phyloP scores from a whole-genome alignment of 1,284 basidiomycete species.

The Moesziomyces sp. region DNA sequence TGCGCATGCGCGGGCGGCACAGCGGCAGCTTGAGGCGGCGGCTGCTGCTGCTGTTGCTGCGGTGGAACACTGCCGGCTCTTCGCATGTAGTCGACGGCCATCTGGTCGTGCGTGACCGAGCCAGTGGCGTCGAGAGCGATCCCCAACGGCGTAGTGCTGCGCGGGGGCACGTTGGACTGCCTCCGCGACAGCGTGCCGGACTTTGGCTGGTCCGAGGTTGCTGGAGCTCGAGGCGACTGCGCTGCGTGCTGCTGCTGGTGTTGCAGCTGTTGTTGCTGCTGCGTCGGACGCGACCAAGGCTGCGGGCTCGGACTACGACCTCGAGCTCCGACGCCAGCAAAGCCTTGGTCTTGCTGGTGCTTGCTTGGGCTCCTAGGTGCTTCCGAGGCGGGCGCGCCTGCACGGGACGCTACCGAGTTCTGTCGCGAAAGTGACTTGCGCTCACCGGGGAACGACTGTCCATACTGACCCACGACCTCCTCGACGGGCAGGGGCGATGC shows the following conservation, averaged over 20 bases:
- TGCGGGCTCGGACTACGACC: constrained; percentile 63
- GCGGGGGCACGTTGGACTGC: constrained; percentile 48
- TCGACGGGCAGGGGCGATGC: constrained; percentile 74
- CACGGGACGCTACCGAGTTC: constrained; percentile 55
- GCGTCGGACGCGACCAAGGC: constrained; percentile 43
- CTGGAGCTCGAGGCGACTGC: constrained; percentile 21
- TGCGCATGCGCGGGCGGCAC: constrained; percentile 15
- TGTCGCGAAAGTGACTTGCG: constrained; percentile 68
- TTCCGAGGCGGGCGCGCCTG: constrained; percentile 16
- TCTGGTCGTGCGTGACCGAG: constrained; percentile 80
- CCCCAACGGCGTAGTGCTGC: constrained; percentile 72
- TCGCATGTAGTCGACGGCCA: constrained; percentile 74
- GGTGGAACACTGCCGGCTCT: constrained; percentile 74
- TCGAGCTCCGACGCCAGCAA: constrained; percentile 61
- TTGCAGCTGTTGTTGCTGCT: constrained; percentile 35
- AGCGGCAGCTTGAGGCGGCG: constrained; percentile 12
- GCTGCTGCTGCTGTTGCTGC: constrained; percentile 68
- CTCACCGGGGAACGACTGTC: constrained; percentile 88
- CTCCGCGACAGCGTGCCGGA: constrained; percentile 39
- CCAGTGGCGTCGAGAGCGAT: constrained; percentile 82
- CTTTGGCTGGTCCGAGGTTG: constrained; percentile 26
- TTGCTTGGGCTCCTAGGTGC: constrained; percentile 32
- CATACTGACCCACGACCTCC: constrained; percentile 80
- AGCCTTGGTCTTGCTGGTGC: constrained; percentile 45
- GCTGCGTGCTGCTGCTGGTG: constrained; percentile 31